Evolutionary conservation across 1,284 basidiomycete genomes (phyloP).

Genomic region (Trametes versicolor): DNA sequence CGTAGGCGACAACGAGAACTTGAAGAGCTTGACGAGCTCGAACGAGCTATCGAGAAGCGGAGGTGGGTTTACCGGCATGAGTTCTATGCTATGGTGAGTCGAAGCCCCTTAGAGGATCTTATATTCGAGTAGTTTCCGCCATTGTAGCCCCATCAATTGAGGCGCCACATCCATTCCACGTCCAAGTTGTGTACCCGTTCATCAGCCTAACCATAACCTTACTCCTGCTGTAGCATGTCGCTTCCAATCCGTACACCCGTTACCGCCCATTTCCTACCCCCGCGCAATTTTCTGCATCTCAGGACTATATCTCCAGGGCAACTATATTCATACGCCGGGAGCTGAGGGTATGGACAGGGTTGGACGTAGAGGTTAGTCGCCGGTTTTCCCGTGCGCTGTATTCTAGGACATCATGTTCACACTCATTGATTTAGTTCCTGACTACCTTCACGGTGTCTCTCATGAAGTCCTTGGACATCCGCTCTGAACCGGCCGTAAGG

Average conservation of each 20-base stretch:
- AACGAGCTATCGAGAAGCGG: slow-evolving; percentile 66
- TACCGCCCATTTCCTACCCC: slow-evolving; percentile 87
- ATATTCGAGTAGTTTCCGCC: not conserved
- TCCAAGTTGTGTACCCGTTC: slow-evolving; percentile 21
- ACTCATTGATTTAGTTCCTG: slow-evolving; percentile 59
- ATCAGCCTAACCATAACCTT: slow-evolving; percentile 26
- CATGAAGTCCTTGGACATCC: slow-evolving; percentile 89
- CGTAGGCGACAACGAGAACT: slow-evolving; percentile 51
- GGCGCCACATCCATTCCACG: slow-evolving; percentile 13
- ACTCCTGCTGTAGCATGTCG: slow-evolving; percentile 71
- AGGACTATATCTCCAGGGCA: slow-evolving; percentile 76
- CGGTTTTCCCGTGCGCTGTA: not conserved
- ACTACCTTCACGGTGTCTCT: slow-evolving; percentile 85
- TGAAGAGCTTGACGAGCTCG: slow-evolving; percentile 67
- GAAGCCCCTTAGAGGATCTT: not conserved
- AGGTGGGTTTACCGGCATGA: slow-evolving; percentile 77
- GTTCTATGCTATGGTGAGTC: slow-evolving; percentile 82
- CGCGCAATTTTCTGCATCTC: slow-evolving; percentile 78
- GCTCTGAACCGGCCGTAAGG: slow-evolving; percentile 85
- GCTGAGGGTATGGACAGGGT: slow-evolving; percentile 81
- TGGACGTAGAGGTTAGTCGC: slow-evolving; percentile 80
- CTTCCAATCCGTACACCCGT: slow-evolving; percentile 83
- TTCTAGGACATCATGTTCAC: slow-evolving; percentile 2
- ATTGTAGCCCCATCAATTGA: not conserved
- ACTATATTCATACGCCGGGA: slow-evolving; percentile 86